Base-by-base conservation (phyloP, 306 rosid species). In the Elaeagnus macrophylla region DNA sequence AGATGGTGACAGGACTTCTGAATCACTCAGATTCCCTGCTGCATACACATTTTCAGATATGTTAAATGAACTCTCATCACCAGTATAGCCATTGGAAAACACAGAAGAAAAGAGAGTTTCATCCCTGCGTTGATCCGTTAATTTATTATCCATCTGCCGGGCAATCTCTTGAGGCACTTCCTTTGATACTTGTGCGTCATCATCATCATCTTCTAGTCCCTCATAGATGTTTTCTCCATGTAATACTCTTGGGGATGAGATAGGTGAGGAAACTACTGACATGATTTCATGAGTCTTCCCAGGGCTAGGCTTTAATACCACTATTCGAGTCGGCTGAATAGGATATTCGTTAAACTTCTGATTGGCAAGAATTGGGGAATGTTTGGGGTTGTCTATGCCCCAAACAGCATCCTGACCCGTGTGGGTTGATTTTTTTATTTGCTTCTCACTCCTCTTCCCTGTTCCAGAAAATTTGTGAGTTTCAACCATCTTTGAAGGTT, bases 261-360 rank as follows among this genome's bases (percentile, higher is more conserved):
- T 62, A 62, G 74, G 81, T 57, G 91, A 77, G 75, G 89, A 70
- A 57, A 50, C 56, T 53, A 71, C 66, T 51, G 80, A 60, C 67
- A 77, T 84, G 42, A 67, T 54, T 36, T 81, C 89, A 59, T 69
- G 64, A 54, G 70, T 57, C 71, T 75, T 80, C 43, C 80, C 85
- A 56, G 77, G 68, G 76, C 79, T 87, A 62, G 99, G 99, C 73
- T 86, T 88, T 79, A 93, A 62, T 44, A 88, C 85, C 53, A 93
- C 95, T 50, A 93, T 93, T 56, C 95, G 76, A 65, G 99, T 87
- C 39, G 88, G 81, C 64, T 68, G 89, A 57, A 57, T 82, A 17
- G 85, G 70, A 72, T 70, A 64, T 55, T 83, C 88, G 10, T 76
- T 89, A 62, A 67, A 73, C 66, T 75, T 81, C 65, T 68, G 82